Base-by-base conservation (phyloP, 768 basidiomycete species). In the Paxillus rubicundulus region DNA sequence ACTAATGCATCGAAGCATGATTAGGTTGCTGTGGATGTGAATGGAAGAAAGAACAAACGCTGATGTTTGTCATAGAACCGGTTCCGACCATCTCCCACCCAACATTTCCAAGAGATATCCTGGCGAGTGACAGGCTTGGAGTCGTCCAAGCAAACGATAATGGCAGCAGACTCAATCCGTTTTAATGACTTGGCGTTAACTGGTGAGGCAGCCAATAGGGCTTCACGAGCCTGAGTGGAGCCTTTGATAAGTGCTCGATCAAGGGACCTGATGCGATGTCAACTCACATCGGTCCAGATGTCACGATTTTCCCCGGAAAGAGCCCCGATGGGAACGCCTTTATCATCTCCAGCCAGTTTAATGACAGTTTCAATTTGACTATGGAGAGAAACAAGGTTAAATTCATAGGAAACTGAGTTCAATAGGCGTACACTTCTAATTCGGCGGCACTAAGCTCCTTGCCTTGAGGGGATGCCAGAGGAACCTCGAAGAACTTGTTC, bases 51-150 rank as follows among this genome's bases (percentile, higher is more conserved):
- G 20, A 42, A 77, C 87, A 32, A 66, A 93, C 92, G 63, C 65
- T 98, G 91, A 65, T 98, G 96, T 71, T 99, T 99, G 76, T 98
- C 97, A 65, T 86, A 98, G 78, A 89, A 99, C 54, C 96, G 76
- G 68, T 96, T 97, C 45, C 84, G 76, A 20, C 92, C 95, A 59
- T 96, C 82, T 30, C 94, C 96, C 20, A 86, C 85, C 94, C 96
- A 98, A 45, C 84, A 82, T 17, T 72, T 76, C 85, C 89, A 88
- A 50, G 88, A 88, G 12, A 88, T 77, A 27, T 90, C 84, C 58
- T 96, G 89, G 37, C 92, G 78, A 5, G 89, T 89, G 30, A 89
- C 73, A 0, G 96, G 96, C 36, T 78, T 77, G 10, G 80, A 79
- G 66, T 92, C 91, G 62, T 98, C 96, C 18, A 99, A 75, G 39